Percentiles rank a stretch among this genome's conserved stretches.
These are phyloP conservation scores for Atalantia buxifolia DNA, from an alignment of 345 rosid genomes.

Conservation along the genomic window DNA sequence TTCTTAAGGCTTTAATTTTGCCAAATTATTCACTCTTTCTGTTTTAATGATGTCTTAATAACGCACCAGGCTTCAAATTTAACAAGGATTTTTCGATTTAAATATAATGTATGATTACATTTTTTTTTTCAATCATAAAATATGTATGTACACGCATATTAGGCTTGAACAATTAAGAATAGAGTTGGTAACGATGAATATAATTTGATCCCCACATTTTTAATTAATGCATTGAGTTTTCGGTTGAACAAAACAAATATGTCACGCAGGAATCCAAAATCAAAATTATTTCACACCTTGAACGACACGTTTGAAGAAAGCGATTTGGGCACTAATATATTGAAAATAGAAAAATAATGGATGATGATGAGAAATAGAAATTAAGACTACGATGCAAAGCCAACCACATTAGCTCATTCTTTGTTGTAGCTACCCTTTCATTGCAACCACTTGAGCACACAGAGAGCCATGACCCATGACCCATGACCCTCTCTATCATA, in stretches of 20 bases:
- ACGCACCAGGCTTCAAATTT: too few relatives aligned
- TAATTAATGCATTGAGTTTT: background rate
- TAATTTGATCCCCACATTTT: background rate
- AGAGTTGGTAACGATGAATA: constrained; percentile 1
- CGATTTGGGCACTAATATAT: constrained; percentile 5
- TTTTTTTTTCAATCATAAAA: background rate
- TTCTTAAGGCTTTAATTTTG: background rate
- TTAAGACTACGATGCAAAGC: constrained; percentile 22
- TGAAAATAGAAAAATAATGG: background rate
- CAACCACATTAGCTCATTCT: constrained; percentile 18
- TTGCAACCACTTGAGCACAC: constrained; percentile 7
- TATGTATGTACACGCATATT: background rate
- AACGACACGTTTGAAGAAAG: constrained; percentile 16
- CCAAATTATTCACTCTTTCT: background rate
- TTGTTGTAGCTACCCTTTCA: constrained; percentile 16
- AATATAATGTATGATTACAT: background rate
- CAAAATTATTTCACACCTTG: background rate
- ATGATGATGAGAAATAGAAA: background rate
- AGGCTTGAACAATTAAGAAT: background rate
- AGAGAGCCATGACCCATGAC: constrained; percentile 1
- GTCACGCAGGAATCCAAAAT: background rate
- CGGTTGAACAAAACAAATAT: background rate
- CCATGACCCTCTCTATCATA: constrained; percentile 3
- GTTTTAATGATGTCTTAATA: too few relatives aligned
- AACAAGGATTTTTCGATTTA: background rate